Base-by-base conservation (phyloP, 192 early-diverging fungal species). In the Mortierella hygrophila region DNA sequence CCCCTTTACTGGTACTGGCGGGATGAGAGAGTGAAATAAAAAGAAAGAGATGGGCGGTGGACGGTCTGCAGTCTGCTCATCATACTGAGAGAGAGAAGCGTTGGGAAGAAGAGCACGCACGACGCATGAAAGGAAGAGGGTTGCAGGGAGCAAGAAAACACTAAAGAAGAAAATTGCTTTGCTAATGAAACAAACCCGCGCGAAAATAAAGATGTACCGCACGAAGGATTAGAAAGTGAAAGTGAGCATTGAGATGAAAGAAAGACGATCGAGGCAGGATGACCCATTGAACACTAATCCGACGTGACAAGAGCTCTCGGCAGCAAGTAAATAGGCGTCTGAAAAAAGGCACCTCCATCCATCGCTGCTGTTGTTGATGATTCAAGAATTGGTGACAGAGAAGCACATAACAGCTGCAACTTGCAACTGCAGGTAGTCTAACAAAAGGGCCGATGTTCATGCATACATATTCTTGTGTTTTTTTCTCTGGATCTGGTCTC, bases 371-470 rank as follows among this genome's bases (percentile, higher is more conserved):
- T 15, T 65, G 60, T 4, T 65, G 29, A 65, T 65, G 60, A 65
- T 65, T 9, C 60, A 65, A 32, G 60, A 32, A 32, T 29, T 26
- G 29, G 26, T 16, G 2, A 52, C 16, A 15, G 55, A 26, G 29
- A 26, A 32, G 60, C 29, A 52, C 49, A 52, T 21, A 52, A 18
- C 49, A 52, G 16, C 13, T 46, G 10, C 44, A 46, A 46, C 44
- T 1, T 13, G 44, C 18, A 52, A 6, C 18, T 20, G 49, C 49
- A 21, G 18, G 20, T 26, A 35, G 35, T 35, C 35, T 35, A 29
- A 65, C 60, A 65, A 71, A 71, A 71, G 41, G 38, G n/a, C 35
- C 70, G 41, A 41, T 42, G 41, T 65, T 32, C 29, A 65, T 65
- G 60, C 57, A 63, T 65, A 13, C 15, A 29, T 63, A 6, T 29